Percentiles rank a stretch among this genome's conserved stretches.
These are phyloP conservation scores for Gnaphalium uliginosum DNA, from an alignment of 129 eudicot genomes.

Conservation along the genomic window DNA sequence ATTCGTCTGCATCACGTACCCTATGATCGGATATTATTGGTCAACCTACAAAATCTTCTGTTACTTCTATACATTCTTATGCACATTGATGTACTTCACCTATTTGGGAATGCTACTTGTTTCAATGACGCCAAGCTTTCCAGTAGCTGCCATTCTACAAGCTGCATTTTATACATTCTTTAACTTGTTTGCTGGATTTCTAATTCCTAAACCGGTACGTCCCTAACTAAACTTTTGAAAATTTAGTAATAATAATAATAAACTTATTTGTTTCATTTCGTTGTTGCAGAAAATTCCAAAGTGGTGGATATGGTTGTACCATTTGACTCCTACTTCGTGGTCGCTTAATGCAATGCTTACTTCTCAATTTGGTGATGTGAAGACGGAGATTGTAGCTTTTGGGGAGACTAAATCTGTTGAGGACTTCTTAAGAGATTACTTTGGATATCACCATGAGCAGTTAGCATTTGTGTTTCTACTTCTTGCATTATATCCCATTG, in stretches of 20 bases:
- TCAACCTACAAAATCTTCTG: slow-evolving; percentile 51
- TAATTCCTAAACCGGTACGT: slow-evolving; percentile 61
- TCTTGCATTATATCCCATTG: no score
- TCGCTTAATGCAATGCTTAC: slow-evolving; percentile 55
- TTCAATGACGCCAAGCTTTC: slow-evolving; percentile 57
- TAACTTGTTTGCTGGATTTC: slow-evolving; percentile 59
- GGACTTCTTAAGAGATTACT: slow-evolving; percentile 44
- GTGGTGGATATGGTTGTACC: slow-evolving; percentile 81
- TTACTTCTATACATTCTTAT: slow-evolving; percentile 52
- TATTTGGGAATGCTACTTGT: slow-evolving; percentile 61
- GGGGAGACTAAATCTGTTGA: slow-evolving; percentile 43
- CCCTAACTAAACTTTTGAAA: neutral
- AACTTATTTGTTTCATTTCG: neutral
- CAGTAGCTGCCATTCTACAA: slow-evolving; percentile 52
- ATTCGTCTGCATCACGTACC: slow-evolving; percentile 51
- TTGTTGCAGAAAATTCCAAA: slow-evolving; percentile 59
- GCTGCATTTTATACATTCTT: slow-evolving; percentile 48
- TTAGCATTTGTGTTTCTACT: no score
- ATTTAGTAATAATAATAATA: no score
- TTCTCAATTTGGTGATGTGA: slow-evolving; percentile 63
- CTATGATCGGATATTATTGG: slow-evolving; percentile 68
- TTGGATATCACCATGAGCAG: no score
- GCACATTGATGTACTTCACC: slow-evolving; percentile 60
- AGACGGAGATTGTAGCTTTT: slow-evolving; percentile 41
- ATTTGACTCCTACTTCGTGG: slow-evolving; percentile 61